Conservation (phyloP, 23 red algal genomes). For the Gracilaria domingensis region DNA sequence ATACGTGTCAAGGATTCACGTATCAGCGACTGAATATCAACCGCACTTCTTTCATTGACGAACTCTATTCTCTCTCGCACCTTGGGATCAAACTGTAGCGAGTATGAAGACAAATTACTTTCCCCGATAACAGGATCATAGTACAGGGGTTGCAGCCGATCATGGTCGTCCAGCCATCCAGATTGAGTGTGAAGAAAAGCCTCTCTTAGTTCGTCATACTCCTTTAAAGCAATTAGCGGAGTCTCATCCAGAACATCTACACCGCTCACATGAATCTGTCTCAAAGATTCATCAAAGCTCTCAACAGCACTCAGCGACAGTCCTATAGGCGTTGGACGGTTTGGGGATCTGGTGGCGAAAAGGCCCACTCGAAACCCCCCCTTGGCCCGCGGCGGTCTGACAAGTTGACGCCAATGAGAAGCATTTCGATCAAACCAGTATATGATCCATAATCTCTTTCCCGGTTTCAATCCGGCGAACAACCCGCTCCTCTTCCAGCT, state of each 20-base stretch:
- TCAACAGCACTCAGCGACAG: constrained; percentile 58
- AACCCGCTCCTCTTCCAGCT: not conserved
- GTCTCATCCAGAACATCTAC: constrained; percentile 82
- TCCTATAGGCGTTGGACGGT: constrained; percentile 73
- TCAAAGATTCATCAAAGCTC: constrained; percentile 27
- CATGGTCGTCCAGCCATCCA: constrained; percentile 74
- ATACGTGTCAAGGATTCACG: constrained; percentile 39
- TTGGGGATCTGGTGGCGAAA: constrained; percentile 73
- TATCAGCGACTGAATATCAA: constrained; percentile 56
- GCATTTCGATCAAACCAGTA: constrained; percentile 80
- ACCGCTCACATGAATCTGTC: constrained; percentile 44
- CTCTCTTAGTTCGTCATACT: constrained; percentile 41
- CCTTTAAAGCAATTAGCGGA: constrained; percentile 55
- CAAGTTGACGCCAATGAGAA: constrained; percentile 64
- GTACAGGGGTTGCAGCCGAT: constrained; percentile 57
- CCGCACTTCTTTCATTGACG: constrained; percentile 44
- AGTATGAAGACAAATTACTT: not conserved
- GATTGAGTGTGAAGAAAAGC: constrained; percentile 8
- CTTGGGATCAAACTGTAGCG: constrained; percentile 9
- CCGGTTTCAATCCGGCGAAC: not conserved
- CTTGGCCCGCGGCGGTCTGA: constrained; percentile 68
- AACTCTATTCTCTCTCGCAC: constrained; percentile 53
- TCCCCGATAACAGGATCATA: constrained; percentile 55
- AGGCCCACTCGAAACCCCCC: constrained; percentile 76
- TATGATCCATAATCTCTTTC: constrained; percentile 60